Evolutionary conservation across 2,329 filamentous ascomycete species (phyloP).

Genomic region (Phoma sp.): DNA sequence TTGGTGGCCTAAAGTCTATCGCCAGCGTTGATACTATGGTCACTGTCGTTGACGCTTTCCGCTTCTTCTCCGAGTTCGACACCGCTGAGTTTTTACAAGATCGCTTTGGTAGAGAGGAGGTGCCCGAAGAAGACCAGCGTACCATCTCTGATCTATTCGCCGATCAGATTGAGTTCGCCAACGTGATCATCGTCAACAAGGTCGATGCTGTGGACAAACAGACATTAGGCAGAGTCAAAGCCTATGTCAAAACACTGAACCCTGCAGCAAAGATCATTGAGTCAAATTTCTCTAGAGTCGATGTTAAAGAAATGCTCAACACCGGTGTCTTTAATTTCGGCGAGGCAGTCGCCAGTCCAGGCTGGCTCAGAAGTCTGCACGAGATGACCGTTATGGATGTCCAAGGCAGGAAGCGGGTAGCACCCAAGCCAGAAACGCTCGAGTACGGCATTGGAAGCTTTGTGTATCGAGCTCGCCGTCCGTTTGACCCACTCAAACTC

Average conservation of each 20-base stretch:
- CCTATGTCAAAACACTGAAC: slow-evolving; percentile 68
- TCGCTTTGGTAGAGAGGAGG: slow-evolving; percentile 63
- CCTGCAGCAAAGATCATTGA: slow-evolving; percentile 70
- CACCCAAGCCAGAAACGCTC: slow-evolving; percentile 73
- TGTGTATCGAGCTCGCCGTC: slow-evolving; percentile 65
- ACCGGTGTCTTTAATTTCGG: slow-evolving; percentile 71
- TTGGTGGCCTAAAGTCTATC: slow-evolving; percentile 69
- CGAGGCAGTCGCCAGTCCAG: slow-evolving; percentile 67
- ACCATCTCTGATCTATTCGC: slow-evolving; percentile 79
- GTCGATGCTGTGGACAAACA: slow-evolving; percentile 63
- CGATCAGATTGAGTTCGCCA: slow-evolving; percentile 79
- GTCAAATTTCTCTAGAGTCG: slow-evolving; percentile 63
- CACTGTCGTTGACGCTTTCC: slow-evolving; percentile 76
- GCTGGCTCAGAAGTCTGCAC: slow-evolving; percentile 74
- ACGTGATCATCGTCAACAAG: slow-evolving; percentile 76
- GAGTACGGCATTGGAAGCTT: slow-evolving; percentile 77
- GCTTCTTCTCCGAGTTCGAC: slow-evolving; percentile 74
- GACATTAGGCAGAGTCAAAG: slow-evolving; percentile 57
- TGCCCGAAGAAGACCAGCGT: slow-evolving; percentile 69
- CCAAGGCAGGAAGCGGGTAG: slow-evolving; percentile 60
- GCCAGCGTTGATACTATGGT: slow-evolving; percentile 73
- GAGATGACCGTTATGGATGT: slow-evolving; percentile 70
- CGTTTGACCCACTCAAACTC: slow-evolving; percentile 51
- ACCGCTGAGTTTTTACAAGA: slow-evolving; percentile 71
- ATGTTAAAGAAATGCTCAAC: slow-evolving; percentile 68